A percentile compares a stretch with the other conserved stretches of the same genome.
Conservation (phyloP, 2,329 filamentous ascomycete species). For the Monilinia polystroma region DNA sequence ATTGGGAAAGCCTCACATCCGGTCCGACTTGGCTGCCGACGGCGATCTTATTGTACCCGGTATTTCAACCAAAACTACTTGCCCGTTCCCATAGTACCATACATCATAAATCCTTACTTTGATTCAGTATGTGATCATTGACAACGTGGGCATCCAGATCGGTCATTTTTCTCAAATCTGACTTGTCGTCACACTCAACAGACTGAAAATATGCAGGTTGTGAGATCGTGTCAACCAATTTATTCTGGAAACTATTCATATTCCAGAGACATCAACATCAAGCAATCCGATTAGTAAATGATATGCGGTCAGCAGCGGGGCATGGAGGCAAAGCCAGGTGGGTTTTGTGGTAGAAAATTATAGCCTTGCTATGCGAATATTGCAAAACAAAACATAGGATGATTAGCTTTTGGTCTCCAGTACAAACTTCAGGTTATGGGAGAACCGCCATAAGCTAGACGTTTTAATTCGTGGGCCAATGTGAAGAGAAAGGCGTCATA, state of each 20-base stretch:
- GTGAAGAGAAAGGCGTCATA: constrained; percentile 3
- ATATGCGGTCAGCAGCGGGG: constrained; percentile 13
- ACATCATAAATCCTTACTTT: not conserved
- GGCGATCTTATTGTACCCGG: constrained; percentile 14
- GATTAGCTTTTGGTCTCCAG: constrained; percentile 12
- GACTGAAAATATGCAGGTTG: not conserved
- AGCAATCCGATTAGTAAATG: constrained; percentile 1
- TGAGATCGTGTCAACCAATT: not conserved
- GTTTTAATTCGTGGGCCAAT: constrained; percentile 12
- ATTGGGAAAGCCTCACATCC: not conserved
- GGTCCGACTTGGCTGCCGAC: constrained; percentile 15
- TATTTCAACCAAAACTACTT: constrained; percentile 6
- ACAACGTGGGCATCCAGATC: constrained; percentile 5
- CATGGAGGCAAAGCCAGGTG: not conserved
- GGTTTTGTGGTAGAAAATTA: not conserved
- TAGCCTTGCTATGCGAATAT: constrained; percentile 7
- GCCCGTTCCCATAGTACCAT: not conserved
- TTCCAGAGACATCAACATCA: constrained; percentile 2
- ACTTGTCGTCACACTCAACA: constrained; percentile 2
- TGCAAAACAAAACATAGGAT: not conserved
- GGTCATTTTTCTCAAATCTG: constrained; percentile 16
- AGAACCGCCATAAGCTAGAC: constrained; percentile 20
- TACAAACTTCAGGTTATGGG: not conserved
- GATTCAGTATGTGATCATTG: not conserved
- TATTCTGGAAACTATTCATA: not conserved